Evolutionary conservation across 2,329 filamentous ascomycete species (phyloP).

Genomic region (Calonectria honghensis): DNA sequence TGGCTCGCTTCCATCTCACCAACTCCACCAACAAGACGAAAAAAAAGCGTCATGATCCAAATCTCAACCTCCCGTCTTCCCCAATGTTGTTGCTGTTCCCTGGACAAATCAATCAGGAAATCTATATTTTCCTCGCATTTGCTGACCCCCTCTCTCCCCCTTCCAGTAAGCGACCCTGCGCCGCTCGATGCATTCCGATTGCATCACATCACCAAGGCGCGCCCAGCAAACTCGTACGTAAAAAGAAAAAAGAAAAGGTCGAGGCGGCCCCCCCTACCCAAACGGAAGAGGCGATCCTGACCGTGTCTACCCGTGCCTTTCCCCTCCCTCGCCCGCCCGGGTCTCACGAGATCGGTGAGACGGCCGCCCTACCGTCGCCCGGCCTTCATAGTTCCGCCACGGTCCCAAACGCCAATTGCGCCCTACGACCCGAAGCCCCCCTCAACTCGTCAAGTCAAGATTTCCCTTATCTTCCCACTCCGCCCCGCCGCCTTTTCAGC

Average conservation of each 20-base stretch:
- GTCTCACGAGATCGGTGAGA: constrained; percentile 8
- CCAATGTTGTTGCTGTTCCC: neutral
- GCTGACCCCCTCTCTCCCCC: neutral
- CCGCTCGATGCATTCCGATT: constrained; percentile 13
- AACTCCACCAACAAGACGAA: no score
- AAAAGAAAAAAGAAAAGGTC: neutral
- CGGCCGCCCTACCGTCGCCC: constrained; percentile 15
- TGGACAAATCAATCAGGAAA: neutral
- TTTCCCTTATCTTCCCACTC: constrained; percentile 21
- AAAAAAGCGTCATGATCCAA: no score
- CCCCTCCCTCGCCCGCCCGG: neutral
- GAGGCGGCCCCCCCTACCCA: neutral
- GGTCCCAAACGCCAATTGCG: constrained; percentile 32
- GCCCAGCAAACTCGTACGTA: constrained; percentile 1
- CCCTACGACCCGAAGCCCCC: constrained; percentile 24
- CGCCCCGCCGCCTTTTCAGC: constrained; percentile 26
- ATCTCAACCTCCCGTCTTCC: no score
- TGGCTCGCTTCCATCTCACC: no score
- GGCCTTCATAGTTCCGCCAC: constrained; percentile 32
- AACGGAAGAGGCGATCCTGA: neutral
- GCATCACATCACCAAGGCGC: neutral
- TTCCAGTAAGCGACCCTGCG: neutral
- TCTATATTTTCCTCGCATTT: neutral
- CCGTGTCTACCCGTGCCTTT: constrained; percentile 24
- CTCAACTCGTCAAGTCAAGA: constrained; percentile 1